phyloP scores from a whole-genome alignment of 2,329 filamentous ascomycete genomes.

The Alternaria sp. region DNA sequence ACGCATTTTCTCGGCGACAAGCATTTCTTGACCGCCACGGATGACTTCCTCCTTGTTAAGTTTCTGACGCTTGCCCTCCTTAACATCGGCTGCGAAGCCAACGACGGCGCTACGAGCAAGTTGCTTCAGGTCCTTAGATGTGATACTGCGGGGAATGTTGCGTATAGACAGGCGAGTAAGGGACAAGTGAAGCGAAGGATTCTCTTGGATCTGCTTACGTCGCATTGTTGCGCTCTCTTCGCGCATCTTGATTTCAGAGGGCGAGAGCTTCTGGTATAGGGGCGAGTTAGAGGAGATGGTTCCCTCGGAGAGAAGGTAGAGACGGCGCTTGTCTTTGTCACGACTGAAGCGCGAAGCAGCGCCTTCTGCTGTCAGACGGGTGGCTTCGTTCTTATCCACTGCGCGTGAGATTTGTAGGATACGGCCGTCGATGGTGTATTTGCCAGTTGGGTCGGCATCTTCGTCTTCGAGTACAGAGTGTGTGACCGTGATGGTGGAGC shows the following conservation, averaged over 20 bases:
- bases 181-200: conserved; percentile 87
- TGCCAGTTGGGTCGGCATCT: conserved; percentile 78
- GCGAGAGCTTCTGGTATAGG: conserved; percentile 78
- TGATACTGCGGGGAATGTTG: conserved; percentile 85
- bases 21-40: conserved; percentile 81
- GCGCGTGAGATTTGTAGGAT: conserved; percentile 85
- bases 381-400: conserved; percentile 83
- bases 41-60: conserved; percentile 90
- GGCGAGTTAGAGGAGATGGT: conserved; percentile 80
- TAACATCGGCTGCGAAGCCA: conserved; percentile 91
- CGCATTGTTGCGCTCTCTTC: conserved; percentile 88
- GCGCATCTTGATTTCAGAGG: conserved; percentile 84
- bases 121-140: conserved; percentile 87
- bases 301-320: conserved; percentile 90
- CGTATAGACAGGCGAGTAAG: conserved; percentile 90
- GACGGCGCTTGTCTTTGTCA: conserved; percentile 87
- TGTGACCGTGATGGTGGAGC: conserved; percentile 47
- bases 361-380: conserved; percentile 75
- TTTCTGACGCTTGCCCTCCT: conserved; percentile 75
- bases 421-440: conserved; percentile 90
- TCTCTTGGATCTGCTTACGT: conserved; percentile 88
- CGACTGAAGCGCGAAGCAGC: conserved; percentile 68
- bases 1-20: conserved; percentile 79
- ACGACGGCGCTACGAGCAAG: conserved; percentile 92
- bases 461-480: conserved; percentile 91